Evolutionary conservation across 2,329 filamentous ascomycete genomes (phyloP).

Genomic region (Sarocladiaceae sp.): DNA sequence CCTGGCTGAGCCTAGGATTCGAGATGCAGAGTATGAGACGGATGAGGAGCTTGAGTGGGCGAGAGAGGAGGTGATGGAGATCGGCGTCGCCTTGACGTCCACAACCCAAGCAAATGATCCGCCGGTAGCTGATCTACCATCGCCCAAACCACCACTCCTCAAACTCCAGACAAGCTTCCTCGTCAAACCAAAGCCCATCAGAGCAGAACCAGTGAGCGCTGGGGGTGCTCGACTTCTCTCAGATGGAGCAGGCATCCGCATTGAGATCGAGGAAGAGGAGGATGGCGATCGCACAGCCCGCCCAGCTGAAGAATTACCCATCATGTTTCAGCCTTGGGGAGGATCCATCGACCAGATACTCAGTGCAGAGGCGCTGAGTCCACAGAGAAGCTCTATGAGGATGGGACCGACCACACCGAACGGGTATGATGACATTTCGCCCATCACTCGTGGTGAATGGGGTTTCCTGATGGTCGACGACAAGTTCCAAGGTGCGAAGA

Average conservation of each 20-base stretch:
- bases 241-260: not conserved
- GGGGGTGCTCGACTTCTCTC: slow-evolving; percentile 10
- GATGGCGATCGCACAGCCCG: slow-evolving; percentile 34
- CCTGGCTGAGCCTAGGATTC: not conserved
- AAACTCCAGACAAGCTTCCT: slow-evolving; percentile 42
- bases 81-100: slow-evolving; percentile 22
- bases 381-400: slow-evolving; percentile 15
- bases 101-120: slow-evolving; percentile 12
- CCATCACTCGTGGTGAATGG: slow-evolving; percentile 60
- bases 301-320: slow-evolving; percentile 25
- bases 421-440: slow-evolving; percentile 58
- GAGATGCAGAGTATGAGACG: slow-evolving; percentile 14
- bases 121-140: slow-evolving; percentile 15
- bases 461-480: slow-evolving; percentile 53
- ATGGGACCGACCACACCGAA: slow-evolving; percentile 54
- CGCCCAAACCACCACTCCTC: slow-evolving; percentile 25
- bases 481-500: slow-evolving; percentile 37
- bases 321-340: slow-evolving; percentile 24
- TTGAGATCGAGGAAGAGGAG: slow-evolving; percentile 20
- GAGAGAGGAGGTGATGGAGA: slow-evolving; percentile 14
- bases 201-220: not conserved
- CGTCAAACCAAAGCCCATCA: slow-evolving; percentile 11
- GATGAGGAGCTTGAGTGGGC: slow-evolving; percentile 18
- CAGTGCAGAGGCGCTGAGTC: slow-evolving; percentile 21
- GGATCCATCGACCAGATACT: slow-evolving; percentile 43